Base-by-base conservation (phyloP, 352 stramenopile species). In the Phytophthora citricola region DNA sequence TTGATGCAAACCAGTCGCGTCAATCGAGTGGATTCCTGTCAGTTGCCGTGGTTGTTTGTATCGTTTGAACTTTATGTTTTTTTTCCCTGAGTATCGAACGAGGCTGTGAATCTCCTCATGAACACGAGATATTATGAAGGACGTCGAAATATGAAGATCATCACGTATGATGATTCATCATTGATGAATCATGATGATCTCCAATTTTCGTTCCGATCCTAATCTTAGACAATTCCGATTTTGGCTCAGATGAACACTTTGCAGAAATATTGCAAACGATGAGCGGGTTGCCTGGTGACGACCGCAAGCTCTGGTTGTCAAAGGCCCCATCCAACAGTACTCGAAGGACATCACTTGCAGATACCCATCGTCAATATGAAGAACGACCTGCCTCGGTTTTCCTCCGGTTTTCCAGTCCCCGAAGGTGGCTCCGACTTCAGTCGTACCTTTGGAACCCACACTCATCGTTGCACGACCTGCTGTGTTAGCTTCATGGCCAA, bases 261-360 rank as follows among this genome's bases (percentile, higher is more conserved):
- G 17, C 31, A 34, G 31, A 34, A 31, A 34, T 34, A 34, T 34
- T 34, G 47, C 29, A 12, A 41, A 54, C 27, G 29, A 61, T 61
- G 54, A 53, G 10, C 29, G 31, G 15, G 27, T 8, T 26, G 24
- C 46, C 57, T 15, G 57, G 49, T 8, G 4, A 51, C n/a, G 41
- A 50, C 1, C 49, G 8, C 41, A 67, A 51, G 6, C 49, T 62
- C 36, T 61, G 50, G 41, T n/a, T 67, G 44, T 9, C 50, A 51
- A 60, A 66, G 20, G 22, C 45, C 48, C 32, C 45, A 26, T 38
- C 43, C 0, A 48, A 9, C 4, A 54, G n/a, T 2, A 53, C 22
- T 3, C 36, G 15, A 38, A 27, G 26, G n/a, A 3, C 38, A 4
- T 58, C 46, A 9, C 15, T 36, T 14, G n/a, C 17, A 26, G 36